Base-by-base conservation (phyloP, 495 filamentous ascomycete species). In the Neurospora terricola region DNA sequence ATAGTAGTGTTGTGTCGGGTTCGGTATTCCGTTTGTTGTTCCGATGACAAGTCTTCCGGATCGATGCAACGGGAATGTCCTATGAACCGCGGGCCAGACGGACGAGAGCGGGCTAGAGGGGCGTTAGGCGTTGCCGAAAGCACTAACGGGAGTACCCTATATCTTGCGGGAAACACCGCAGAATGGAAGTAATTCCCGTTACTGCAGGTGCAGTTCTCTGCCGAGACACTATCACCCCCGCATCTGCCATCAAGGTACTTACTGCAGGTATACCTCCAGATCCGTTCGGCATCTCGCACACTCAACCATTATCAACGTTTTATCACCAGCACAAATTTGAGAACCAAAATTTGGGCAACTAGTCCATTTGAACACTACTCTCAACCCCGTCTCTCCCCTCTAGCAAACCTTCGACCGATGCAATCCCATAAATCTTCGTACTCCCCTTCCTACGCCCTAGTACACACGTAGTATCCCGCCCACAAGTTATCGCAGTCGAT, bases 391-490 rank as follows among this genome's bases (percentile, higher is more conserved):
- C 3, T 62, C 5, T 62, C 14, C 11, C 8, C 23, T 62, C 23
- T 23, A 12, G n/a, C n/a, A 5, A 23, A 48, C 45, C 11, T 54
- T 4, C 2, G 10, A 2, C 10, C 21, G 2, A 23, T 11, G 4
- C n/a, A 12, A 0, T 16, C 39, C 37, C 18, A 21, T 9, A 6
- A 12, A 10, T 23, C 74, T 36, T 18, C 11, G 16, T 38, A 14
- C 37, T 11, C 3, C 30, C 10, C 4, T 5, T 18, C 3, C 73
- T 38, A 79, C 6, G 30, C 69, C 34, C 74, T 74, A 1, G 77
- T 75, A 38, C 79, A 81, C 1, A 81, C 78, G 34, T 76, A 79
- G 42, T 78, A 81, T 37, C 79, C 79, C 9, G 69, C 70, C 38
- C 10, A 38, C 9, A 38, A 4, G 12, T 14, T 39, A 39, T 39